Evolutionary conservation across 495 filamentous ascomycete genomes (phyloP).

Genomic region (Aspergillus bertholletiae): DNA sequence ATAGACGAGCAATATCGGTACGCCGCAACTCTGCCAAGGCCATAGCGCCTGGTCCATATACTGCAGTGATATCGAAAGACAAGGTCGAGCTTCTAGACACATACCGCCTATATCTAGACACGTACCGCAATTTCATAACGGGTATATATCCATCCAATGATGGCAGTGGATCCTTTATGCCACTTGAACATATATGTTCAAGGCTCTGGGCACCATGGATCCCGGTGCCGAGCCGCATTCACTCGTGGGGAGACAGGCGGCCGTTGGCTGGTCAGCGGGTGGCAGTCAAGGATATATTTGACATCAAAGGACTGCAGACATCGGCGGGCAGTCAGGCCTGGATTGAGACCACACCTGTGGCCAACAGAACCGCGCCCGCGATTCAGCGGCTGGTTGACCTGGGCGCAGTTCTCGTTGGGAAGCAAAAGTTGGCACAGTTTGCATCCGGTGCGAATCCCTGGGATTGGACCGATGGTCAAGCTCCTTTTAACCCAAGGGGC

Average conservation of each 20-base stretch:
- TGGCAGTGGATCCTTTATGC: slow-evolving; percentile 28
- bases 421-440: slow-evolving; percentile 57
- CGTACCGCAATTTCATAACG: slow-evolving; percentile 36
- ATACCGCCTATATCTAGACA: slow-evolving; percentile 46
- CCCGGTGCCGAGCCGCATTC: slow-evolving; percentile 12
- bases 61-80: slow-evolving; percentile 7
- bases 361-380: slow-evolving; percentile 39
- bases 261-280: slow-evolving; percentile 51
- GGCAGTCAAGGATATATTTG: slow-evolving; percentile 61
- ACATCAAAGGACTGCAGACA: slow-evolving; percentile 51
- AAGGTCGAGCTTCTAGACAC: slow-evolving; percentile 38
- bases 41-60: slow-evolving; percentile 36
- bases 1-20: neutral
- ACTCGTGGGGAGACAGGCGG: slow-evolving; percentile 6
- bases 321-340: slow-evolving; percentile 55
- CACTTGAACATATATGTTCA: neutral
- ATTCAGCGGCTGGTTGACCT: slow-evolving; percentile 56
- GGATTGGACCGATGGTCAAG: slow-evolving; percentile 52
- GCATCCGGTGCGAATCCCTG: slow-evolving; percentile 51
- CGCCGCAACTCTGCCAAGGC: neutral
- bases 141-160: slow-evolving; percentile 36
- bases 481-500: slow-evolving; percentile 55
- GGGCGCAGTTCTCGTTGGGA: slow-evolving; percentile 57
- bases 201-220: slow-evolving; percentile 7
- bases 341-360: slow-evolving; percentile 48